These are phyloP conservation scores for Raphidocelis subcapitata DNA, from an alignment of 139 green algal species.

Conservation along the genomic window DNA sequence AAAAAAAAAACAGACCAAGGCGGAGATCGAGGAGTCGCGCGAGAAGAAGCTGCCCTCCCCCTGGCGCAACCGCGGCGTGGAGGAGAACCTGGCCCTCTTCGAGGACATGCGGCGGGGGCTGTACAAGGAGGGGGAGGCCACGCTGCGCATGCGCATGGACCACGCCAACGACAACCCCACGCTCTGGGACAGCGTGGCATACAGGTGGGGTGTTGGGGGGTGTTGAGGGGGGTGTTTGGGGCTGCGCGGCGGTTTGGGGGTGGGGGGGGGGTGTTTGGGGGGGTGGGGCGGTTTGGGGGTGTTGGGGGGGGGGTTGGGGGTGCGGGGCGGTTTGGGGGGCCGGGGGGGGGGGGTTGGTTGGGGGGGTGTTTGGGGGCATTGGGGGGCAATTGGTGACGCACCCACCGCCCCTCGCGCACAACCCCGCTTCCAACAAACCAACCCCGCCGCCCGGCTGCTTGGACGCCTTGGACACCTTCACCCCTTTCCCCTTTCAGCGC, in stretches of 20 bases:
- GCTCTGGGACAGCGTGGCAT: constrained; percentile 97
- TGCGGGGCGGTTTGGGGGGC: too few relatives aligned
- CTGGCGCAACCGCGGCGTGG: constrained; percentile 87
- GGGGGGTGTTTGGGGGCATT: too few relatives aligned
- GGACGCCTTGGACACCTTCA: too few relatives aligned
- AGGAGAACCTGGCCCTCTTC: constrained; percentile 92
- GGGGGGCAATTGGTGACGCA: too few relatives aligned
- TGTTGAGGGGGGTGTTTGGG: too few relatives aligned
- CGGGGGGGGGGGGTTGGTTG: too few relatives aligned
- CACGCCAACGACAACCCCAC: constrained; percentile 93
- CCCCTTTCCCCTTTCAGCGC: neutral
- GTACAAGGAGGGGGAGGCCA: constrained; percentile 90
- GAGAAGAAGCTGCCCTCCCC: constrained; percentile 77
- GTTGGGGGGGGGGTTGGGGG: too few relatives aligned
- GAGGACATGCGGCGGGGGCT: constrained; percentile 94
- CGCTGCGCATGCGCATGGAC: constrained; percentile 86
- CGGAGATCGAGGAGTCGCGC: constrained; percentile 89
- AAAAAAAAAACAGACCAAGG: constrained; percentile 61
- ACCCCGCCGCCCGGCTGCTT: too few relatives aligned
- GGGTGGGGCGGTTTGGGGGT: too few relatives aligned
- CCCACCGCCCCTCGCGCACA: neutral
- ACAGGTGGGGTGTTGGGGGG: constrained; percentile 47
- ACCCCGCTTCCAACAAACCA: neutral
- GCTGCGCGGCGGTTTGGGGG: too few relatives aligned
- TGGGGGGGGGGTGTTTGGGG: too few relatives aligned